Percentiles rank a stretch among this genome's conserved stretches.
Conservation (phyloP, 2,329 filamentous ascomycete genomes). For the Penicillium sp. region DNA sequence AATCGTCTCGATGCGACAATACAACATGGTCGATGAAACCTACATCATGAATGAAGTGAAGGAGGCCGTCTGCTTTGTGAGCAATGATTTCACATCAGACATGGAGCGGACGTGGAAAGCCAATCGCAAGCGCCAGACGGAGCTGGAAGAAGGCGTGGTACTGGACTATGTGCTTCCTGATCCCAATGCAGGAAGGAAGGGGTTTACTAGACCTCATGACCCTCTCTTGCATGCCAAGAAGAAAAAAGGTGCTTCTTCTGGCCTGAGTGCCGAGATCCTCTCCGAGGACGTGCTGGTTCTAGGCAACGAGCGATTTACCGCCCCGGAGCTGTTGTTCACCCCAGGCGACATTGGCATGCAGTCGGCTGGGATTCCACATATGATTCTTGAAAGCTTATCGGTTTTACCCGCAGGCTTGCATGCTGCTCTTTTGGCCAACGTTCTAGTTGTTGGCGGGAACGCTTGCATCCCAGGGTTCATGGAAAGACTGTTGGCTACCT, state of each 20-base stretch:
- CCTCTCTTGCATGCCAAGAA: conserved; percentile 53
- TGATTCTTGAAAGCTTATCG: conserved; percentile 72
- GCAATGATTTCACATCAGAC: conserved; percentile 66
- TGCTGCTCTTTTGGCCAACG: conserved; percentile 76
- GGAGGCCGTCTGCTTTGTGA: conserved; percentile 79
- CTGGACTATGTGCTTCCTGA: conserved; percentile 92
- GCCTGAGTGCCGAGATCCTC: conserved; percentile 42
- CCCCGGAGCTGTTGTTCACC: conserved; percentile 84
- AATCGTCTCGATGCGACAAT: conserved; percentile 81
- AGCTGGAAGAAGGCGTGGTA: conserved; percentile 55
- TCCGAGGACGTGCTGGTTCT: conserved; percentile 78
- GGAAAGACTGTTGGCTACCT: conserved; percentile 56
- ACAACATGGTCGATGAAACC: conserved; percentile 90
- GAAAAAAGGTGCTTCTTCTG: conserved; percentile 46
- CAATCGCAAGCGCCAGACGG: conserved; percentile 44
- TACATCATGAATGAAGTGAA: conserved; percentile 96
- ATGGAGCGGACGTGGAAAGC: conserved; percentile 82
- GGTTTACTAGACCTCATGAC: conserved; percentile 72
- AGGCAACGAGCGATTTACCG: conserved; percentile 83
- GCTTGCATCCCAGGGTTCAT: conserved; percentile 73
- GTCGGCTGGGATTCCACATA: conserved; percentile 73
- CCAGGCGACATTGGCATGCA: conserved; percentile 79
- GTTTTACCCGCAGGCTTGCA: conserved; percentile 74
- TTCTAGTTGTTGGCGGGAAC: conserved; percentile 84
- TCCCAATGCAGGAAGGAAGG: conserved; percentile 57